Evolutionary conservation across 768 basidiomycete species (phyloP).

Genomic region (Serpula lacrymans): DNA sequence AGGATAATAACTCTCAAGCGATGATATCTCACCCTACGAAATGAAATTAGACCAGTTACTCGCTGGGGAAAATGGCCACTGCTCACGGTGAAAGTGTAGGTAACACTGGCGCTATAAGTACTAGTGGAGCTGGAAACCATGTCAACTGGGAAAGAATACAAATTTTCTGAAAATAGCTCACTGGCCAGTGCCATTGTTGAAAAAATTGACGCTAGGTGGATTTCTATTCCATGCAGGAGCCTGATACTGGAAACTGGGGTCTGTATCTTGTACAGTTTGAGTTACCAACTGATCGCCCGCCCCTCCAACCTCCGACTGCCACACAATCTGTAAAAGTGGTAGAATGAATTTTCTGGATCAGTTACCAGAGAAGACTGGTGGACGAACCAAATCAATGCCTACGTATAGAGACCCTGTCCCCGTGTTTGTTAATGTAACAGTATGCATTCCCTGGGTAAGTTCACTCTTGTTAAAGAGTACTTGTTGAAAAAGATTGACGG

Average conservation of each 20-base stretch:
- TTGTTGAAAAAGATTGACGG: slow-evolving; percentile 34
- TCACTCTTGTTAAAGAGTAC: slow-evolving; percentile 34
- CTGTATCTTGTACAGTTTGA: neutral
- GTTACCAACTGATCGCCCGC: neutral
- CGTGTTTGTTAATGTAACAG: slow-evolving; percentile 29
- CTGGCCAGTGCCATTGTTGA: neutral
- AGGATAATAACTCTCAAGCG: too few relatives aligned
- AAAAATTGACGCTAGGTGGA: neutral
- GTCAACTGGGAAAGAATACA: too few relatives aligned
- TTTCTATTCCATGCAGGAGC: neutral
- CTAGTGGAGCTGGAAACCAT: too few relatives aligned
- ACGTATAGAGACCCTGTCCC: slow-evolving; percentile 32
- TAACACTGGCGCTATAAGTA: too few relatives aligned
- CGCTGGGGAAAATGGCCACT: too few relatives aligned
- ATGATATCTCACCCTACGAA: too few relatives aligned
- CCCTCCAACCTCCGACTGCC: neutral
- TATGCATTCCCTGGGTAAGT: slow-evolving; percentile 34
- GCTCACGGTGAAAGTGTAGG: too few relatives aligned
- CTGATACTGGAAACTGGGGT: neutral
- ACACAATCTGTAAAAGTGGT: slow-evolving; percentile 1
- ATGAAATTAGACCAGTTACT: too few relatives aligned
- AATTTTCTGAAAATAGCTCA: too few relatives aligned
- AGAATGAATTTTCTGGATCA: too few relatives aligned
- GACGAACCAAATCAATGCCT: slow-evolving; percentile 50
- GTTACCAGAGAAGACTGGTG: too few relatives aligned